Conservation (phyloP, 108 stramenopile species). For the Asterionellopsis glacialis region DNA sequence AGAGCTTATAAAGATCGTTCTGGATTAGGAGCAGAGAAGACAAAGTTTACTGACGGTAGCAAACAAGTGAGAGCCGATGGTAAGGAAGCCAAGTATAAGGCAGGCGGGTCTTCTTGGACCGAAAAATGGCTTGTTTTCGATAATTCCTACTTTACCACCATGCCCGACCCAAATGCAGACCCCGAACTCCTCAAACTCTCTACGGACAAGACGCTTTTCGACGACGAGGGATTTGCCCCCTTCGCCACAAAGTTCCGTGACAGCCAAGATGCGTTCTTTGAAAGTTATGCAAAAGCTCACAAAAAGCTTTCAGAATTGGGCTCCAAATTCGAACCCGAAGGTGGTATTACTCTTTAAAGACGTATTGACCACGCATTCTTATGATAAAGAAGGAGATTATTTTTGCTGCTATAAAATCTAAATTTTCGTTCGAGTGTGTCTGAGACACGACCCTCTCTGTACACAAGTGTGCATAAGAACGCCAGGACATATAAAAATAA, state of each 20-base stretch:
- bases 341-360: slow-evolving; percentile 31
- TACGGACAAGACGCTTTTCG: slow-evolving; percentile 67
- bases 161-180: slow-evolving; percentile 39
- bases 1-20: slow-evolving; percentile 40
- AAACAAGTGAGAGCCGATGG: slow-evolving; percentile 79
- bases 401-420: too few relatives aligned
- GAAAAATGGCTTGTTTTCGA: slow-evolving; percentile 71
- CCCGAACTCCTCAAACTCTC: slow-evolving; percentile 73
- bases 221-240: slow-evolving; percentile 61
- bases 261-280: slow-evolving; percentile 87
- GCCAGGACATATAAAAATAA: too few relatives aligned
- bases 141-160: slow-evolving; percentile 81
- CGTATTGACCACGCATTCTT: too few relatives aligned
- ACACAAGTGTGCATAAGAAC: too few relatives aligned
- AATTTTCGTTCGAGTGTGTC: too few relatives aligned
- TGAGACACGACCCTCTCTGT: too few relatives aligned
- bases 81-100: slow-evolving; percentile 79
- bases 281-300: slow-evolving; percentile 89
- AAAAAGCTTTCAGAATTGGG: slow-evolving; percentile 89
- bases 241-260: slow-evolving; percentile 81
- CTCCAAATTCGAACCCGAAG: slow-evolving; percentile 67
- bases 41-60: slow-evolving; percentile 92
- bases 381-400: too few relatives aligned
- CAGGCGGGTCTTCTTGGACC: slow-evolving; percentile 87
- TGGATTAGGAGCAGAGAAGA: slow-evolving; percentile 81